A percentile compares a stretch with the other conserved stretches of the same genome.
phyloP scores from a whole-genome alignment of 2,329 filamentous ascomycete genomes.

The Colletotrichum filicis region DNA sequence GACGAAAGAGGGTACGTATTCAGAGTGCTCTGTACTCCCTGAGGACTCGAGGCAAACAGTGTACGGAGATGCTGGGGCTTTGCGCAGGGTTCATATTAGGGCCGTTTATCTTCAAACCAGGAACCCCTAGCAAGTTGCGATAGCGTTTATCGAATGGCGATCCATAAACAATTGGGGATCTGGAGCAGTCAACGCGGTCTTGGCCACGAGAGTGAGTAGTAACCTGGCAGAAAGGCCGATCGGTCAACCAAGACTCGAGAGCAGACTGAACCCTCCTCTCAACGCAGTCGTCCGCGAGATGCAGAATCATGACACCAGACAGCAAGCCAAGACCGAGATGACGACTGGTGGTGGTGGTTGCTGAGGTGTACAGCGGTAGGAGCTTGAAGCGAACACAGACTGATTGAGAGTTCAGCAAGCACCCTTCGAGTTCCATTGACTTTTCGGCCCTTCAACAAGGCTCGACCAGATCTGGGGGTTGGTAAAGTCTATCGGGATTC shows the following conservation, averaged over 20 bases:
- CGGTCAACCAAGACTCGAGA: background rate
- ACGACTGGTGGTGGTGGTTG: background rate
- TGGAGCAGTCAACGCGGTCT: background rate
- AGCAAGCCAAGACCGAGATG: constrained; percentile 5
- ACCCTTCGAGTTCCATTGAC: background rate
- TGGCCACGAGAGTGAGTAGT: background rate
- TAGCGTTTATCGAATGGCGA: constrained; percentile 17
- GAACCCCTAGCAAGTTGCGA: constrained; percentile 14
- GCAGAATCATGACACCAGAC: background rate
- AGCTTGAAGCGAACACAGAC: background rate
- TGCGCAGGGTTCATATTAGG: constrained; percentile 31
- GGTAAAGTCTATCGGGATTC: constrained; percentile 17
- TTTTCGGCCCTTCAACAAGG: constrained; percentile 10
- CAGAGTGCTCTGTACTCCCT: background rate
- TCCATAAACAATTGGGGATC: constrained; percentile 9
- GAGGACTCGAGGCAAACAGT: constrained; percentile 7
- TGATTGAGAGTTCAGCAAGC: background rate
- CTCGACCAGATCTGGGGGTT: constrained; percentile 4
- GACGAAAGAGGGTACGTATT: background rate
- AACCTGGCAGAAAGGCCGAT: background rate
- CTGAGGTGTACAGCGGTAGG: constrained; percentile 1
- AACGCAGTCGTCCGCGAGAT: background rate
- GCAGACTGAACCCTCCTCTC: background rate
- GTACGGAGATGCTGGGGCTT: background rate
- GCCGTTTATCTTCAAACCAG: constrained; percentile 24